These are phyloP conservation scores for Cyclanthera cordifolia DNA, from an alignment of 306 rosid species.

Conservation along the genomic window DNA sequence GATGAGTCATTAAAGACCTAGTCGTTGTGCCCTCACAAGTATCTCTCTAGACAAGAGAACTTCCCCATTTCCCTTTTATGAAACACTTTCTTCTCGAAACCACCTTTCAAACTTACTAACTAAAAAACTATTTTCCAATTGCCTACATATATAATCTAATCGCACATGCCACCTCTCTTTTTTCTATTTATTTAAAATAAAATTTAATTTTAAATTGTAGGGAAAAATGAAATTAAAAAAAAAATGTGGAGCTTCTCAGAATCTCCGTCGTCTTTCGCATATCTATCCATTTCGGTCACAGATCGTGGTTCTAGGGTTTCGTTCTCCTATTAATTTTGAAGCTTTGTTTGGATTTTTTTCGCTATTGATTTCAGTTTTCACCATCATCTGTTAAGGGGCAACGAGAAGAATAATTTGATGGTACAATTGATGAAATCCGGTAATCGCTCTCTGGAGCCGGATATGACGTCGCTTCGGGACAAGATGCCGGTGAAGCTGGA, in stretches of 20 bases:
- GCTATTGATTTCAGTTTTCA: not conserved
- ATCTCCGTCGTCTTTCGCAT: slow-evolving; percentile 18
- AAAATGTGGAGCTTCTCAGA: slow-evolving; percentile 30
- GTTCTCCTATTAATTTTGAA: not conserved
- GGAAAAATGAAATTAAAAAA: too few relatives aligned
- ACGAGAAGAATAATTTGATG: slow-evolving; percentile 18
- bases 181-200: not conserved
- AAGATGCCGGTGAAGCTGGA: slow-evolving; percentile 52
- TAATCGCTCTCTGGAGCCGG: slow-evolving; percentile 29
- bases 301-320: slow-evolving; percentile 4
- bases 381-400: not conserved
- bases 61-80: too few relatives aligned
- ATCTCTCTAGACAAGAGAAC: too few relatives aligned
- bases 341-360: not conserved
- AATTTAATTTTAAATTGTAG: too few relatives aligned
- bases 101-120: too few relatives aligned
- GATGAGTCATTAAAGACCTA: too few relatives aligned
- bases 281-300: slow-evolving; percentile 13
- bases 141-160: too few relatives aligned
- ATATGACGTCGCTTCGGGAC: slow-evolving; percentile 29
- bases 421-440: slow-evolving; percentile 54
- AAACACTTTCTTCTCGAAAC: too few relatives aligned
- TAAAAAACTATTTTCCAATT: too few relatives aligned
- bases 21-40: too few relatives aligned
- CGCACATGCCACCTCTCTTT: too few relatives aligned